These are phyloP conservation scores for Gonium pectorale DNA, from an alignment of 139 green algal genomes.

Conservation along the genomic window DNA sequence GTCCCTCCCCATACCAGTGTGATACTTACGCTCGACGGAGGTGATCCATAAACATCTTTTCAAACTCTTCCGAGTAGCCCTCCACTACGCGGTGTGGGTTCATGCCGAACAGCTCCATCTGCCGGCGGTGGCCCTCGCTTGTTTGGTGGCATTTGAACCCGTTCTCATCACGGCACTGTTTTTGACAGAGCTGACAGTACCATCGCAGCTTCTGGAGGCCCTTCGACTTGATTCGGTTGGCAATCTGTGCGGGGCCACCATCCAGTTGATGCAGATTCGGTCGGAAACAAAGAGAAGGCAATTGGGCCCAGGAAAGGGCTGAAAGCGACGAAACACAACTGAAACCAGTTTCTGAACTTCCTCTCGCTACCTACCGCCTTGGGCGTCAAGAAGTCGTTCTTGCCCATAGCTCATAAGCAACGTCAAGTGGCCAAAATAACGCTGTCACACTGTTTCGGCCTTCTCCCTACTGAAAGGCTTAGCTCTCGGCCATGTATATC, in stretches of 20 bases:
- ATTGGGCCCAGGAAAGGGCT: no score
- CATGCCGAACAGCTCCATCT: constrained; percentile 93
- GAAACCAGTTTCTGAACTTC: no score
- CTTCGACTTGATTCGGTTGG: constrained; percentile 97
- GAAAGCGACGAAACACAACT: no score
- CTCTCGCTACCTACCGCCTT: constrained; percentile 90
- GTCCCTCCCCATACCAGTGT: background rate
- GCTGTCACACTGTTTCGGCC: no score
- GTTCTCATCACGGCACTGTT: constrained; percentile 99
- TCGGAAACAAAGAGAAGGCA: no score
- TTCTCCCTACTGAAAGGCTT: no score
- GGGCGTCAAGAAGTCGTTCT: constrained; percentile 91
- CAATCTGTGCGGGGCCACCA: no score
- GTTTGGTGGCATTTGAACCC: constrained; percentile 97
- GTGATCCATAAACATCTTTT: constrained; percentile 92
- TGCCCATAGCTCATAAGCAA: constrained; percentile 76
- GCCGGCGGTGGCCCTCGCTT: constrained; percentile 80
- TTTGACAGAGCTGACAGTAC: constrained; percentile 98
- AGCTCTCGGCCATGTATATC: no score
- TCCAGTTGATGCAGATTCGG: no score
- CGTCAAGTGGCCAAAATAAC: no score
- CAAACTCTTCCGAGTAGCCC: constrained; percentile 93
- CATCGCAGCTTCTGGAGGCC: constrained; percentile 96
- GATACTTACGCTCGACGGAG: constrained; percentile 74
- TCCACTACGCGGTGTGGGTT: constrained; percentile 83